Percentiles rank a stretch among this genome's conserved stretches.
These are phyloP conservation scores for Rhodamnia argentea DNA, from an alignment of 345 rosid genomes.

Conservation along the genomic window DNA sequence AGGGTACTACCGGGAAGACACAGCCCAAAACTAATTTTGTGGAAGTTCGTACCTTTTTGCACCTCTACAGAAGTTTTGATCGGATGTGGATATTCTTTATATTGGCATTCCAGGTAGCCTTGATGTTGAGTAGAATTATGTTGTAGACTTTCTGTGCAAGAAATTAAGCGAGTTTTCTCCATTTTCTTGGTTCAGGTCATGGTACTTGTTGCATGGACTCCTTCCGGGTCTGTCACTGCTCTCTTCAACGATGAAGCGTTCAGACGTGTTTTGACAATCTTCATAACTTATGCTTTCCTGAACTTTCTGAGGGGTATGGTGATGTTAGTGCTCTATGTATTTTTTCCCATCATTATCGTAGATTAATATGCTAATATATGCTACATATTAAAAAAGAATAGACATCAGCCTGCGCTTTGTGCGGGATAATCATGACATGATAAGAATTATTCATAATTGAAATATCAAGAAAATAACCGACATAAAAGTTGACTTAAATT, in stretches of 20 bases:
- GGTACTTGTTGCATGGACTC: constrained; percentile 80
- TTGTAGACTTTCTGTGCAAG: constrained; percentile 1
- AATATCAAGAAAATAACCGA: neutral
- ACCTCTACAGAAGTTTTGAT: constrained; percentile 89
- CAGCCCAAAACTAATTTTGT: constrained; percentile 97
- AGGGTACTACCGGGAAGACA: constrained; percentile 30
- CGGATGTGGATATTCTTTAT: constrained; percentile 95
- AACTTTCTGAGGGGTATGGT: constrained; percentile 71
- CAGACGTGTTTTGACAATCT: constrained; percentile 62
- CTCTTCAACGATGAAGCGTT: constrained; percentile 53
- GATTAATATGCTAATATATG: accelerated
- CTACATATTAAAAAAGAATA: neutral
- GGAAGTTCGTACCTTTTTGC: constrained; percentile 94
- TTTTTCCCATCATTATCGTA: neutral
- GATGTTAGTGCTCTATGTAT: neutral
- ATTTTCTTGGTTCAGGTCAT: constrained; percentile 54
- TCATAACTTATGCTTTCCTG: constrained; percentile 84
- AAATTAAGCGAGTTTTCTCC: neutral
- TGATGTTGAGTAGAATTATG: neutral
- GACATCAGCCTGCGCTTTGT: neutral
- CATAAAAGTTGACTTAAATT: neutral
- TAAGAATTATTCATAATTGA: neutral
- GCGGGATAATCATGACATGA: neutral
- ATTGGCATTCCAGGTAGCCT: constrained; percentile 74
- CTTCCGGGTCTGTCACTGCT: constrained; percentile 58